A percentile compares a stretch with the other conserved stretches of the same genome.
Evolutionary conservation across 208 protist genomes (phyloP).

Genomic region (Trypanosoma boissoni): DNA sequence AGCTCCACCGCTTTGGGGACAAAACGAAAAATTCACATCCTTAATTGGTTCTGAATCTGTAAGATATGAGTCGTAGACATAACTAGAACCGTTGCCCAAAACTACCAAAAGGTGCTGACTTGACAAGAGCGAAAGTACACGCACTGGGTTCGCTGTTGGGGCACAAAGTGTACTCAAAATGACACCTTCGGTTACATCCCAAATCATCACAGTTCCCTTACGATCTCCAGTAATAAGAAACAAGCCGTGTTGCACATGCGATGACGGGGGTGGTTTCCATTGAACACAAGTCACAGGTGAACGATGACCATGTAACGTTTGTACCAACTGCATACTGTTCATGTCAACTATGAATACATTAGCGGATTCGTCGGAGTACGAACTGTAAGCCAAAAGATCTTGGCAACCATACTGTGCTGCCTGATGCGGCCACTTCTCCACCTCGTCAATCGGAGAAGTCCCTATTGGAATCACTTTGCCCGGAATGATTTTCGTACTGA

Average conservation of each 20-base stretch:
- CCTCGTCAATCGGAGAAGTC: constrained; percentile 18
- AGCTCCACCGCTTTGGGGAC: background rate
- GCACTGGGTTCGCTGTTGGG: constrained; percentile 39
- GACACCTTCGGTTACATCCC: constrained; percentile 72
- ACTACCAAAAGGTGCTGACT: constrained; percentile 62
- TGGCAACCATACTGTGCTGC: constrained; percentile 65
- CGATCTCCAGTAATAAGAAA: constrained; percentile 64
- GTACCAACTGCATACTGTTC: constrained; percentile 74
- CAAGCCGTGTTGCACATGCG: constrained; percentile 61
- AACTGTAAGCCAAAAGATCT: constrained; percentile 61
- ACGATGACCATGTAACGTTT: constrained; percentile 62
- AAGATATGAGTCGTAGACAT: constrained; percentile 70
- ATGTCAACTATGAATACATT: constrained; percentile 72
- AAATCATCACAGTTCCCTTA: constrained; percentile 51
- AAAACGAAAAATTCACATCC: constrained; percentile 14
- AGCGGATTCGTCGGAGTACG: constrained; percentile 35
- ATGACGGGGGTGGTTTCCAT: constrained; percentile 54
- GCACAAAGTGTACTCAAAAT: constrained; percentile 47
- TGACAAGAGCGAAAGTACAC: constrained; percentile 37
- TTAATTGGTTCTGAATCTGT: constrained; percentile 28
- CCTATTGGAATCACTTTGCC: constrained; percentile 1
- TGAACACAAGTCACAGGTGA: constrained; percentile 55
- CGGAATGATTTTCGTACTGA: constrained; percentile 22
- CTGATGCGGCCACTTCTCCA: constrained; percentile 34
- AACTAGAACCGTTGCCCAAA: constrained; percentile 42